Base-by-base conservation (phyloP, 2,329 filamentous ascomycete genomes). In the Pseudogymnoascus verrucosus region DNA sequence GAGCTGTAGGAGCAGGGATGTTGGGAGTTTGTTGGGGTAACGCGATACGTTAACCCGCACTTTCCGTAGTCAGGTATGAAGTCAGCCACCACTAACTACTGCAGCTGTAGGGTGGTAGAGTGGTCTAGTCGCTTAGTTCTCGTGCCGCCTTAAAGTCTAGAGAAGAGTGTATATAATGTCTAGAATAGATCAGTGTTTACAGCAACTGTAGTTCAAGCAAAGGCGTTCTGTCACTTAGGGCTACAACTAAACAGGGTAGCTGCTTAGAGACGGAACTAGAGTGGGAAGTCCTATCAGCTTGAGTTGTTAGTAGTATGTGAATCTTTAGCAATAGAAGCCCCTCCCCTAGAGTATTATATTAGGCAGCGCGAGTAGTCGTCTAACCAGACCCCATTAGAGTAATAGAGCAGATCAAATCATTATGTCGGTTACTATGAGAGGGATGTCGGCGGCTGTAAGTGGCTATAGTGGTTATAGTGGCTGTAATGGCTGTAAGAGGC, bases 21-120 rank as follows among this genome's bases (percentile, higher is more conserved):
- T 16, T 54, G 23, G 14, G 26, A 54, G 47, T 54, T 54, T 54
- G 47, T 54, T 54, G 47, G 47, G 47, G 47, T 54, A 54, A 54
- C 14, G 47, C 47, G 23, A 54, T 54, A 54, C 47, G 26, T 54
- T 54, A 54, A 54, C 47, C 47, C 47, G 47, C 47, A 54, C 26
- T 54, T 54, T 54, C 47, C 47, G 47, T 16, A 16, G 47, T 31
- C 47, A 21, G 31, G 31, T 34, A 34, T 5, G 10, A 34, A 34
- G 31, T 34, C 31, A 34, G 31, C 31, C 31, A 34, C 31, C 31
- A 23, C 42, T 47, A 47, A 23, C 42, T 47, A 47, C 42, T 47
- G 19, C 42, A 47, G 11, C 21, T 12, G 47, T 21, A 21, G 2
- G 21, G 21, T 21, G 21, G 21, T 21, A 21, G 21, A 21, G 21